Conservation (phyloP, 1,284 basidiomycete species). For the Ustilago cynodontis region DNA sequence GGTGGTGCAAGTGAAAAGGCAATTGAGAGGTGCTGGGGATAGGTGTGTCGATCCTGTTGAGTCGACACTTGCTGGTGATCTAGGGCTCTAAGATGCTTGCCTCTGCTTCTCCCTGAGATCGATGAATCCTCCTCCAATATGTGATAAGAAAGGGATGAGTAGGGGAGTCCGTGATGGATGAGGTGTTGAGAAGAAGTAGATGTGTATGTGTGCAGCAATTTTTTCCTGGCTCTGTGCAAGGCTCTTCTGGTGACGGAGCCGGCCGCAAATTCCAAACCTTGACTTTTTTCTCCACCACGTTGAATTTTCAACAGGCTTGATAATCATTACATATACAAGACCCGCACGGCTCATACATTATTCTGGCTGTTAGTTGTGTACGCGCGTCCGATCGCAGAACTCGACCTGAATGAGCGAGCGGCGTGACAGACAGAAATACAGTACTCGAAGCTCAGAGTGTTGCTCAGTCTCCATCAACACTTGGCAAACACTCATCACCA, state of each 20-base stretch:
- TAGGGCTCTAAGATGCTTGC: not conserved
- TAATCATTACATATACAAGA: conserved; percentile 15
- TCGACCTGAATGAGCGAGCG: conserved; percentile 28
- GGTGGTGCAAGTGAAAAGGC: not conserved
- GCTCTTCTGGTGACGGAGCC: not conserved
- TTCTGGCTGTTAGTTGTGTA: conserved; percentile 17
- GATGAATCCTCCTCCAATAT: conserved; percentile 4
- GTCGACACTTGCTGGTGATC: conserved; percentile 4
- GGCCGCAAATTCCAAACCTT: conserved; percentile 14
- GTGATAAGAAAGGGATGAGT: not conserved
- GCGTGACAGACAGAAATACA: not conserved
- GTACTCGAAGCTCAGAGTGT: conserved; percentile 16
- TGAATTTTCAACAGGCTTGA: conserved; percentile 8
- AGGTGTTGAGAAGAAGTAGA: conserved; percentile 3
- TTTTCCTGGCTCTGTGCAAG: conserved; percentile 17
- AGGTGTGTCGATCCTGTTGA: not conserved
- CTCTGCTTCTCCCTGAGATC: conserved; percentile 8
- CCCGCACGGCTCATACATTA: conserved; percentile 23
- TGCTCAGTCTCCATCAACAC: conserved; percentile 13
- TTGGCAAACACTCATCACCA: not conserved
- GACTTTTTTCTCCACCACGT: conserved; percentile 22
- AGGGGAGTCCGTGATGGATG: not conserved
- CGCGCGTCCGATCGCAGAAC: conserved; percentile 55
- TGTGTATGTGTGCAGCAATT: conserved; percentile 15
- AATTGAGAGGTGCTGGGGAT: not conserved